phyloP scores from a whole-genome alignment of 371 early-diverging fungal genomes.

The Lichtheimia hyalospora region DNA sequence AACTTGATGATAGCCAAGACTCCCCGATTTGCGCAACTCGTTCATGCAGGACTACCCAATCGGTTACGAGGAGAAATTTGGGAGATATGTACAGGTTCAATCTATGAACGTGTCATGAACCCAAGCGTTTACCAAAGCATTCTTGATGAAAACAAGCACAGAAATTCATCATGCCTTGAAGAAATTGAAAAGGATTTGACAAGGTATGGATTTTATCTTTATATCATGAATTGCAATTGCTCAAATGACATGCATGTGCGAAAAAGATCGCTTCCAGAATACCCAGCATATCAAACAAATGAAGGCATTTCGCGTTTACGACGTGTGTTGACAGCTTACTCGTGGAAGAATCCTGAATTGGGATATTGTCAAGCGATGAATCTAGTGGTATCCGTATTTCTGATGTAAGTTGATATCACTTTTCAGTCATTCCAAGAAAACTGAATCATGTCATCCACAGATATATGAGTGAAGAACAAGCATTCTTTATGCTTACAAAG shows the following conservation, averaged over 20 bases:
- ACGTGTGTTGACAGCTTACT: constrained; percentile 84
- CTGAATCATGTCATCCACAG: constrained; percentile 17
- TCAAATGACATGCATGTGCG: too few relatives aligned
- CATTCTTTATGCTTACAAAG: constrained; percentile 90
- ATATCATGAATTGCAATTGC: background rate
- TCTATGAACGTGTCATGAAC: background rate
- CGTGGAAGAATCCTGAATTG: constrained; percentile 85
- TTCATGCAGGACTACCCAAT: background rate
- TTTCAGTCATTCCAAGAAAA: too few relatives aligned
- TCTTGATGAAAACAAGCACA: background rate
- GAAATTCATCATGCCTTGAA: background rate
- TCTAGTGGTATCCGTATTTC: constrained; percentile 91
- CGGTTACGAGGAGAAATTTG: background rate
- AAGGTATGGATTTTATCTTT: background rate
- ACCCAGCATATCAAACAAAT: constrained; percentile 85
- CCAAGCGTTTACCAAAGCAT: background rate
- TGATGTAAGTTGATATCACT: constrained; percentile 58
- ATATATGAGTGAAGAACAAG: constrained; percentile 95
- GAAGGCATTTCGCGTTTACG: constrained; percentile 92
- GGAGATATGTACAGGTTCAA: background rate
- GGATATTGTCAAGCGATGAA: constrained; percentile 99
- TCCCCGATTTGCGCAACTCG: background rate
- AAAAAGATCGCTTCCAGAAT: constrained; percentile 85
- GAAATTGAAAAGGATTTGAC: constrained; percentile 1
- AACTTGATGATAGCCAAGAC: background rate